Percentiles rank a stretch among this genome's conserved stretches.
Conservation (phyloP, 2,329 filamentous ascomycete species). For the Alternaria sp. region DNA sequence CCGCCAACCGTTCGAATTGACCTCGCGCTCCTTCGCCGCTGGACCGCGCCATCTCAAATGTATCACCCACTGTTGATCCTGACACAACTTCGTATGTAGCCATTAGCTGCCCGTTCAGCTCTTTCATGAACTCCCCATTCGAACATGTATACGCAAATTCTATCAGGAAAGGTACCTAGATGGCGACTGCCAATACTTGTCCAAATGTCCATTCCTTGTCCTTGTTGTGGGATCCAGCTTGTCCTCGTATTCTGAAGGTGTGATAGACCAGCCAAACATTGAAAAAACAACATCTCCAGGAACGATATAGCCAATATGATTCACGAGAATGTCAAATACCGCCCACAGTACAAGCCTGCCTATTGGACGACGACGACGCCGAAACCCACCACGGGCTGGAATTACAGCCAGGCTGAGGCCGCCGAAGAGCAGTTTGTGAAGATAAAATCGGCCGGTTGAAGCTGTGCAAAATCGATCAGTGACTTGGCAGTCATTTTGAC, state of each 20-base stretch:
- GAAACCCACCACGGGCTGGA: not conserved
- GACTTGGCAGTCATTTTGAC: not conserved
- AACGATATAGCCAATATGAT: not conserved
- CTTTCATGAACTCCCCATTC: not conserved
- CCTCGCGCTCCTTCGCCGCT: not conserved
- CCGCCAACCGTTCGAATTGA: not conserved
- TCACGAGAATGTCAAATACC: not conserved
- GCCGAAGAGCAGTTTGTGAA: not conserved
- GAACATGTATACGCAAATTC: not conserved
- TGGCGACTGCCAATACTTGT: not conserved
- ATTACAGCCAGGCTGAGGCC: not conserved
- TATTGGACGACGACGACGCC: not conserved
- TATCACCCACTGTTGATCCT: not conserved
- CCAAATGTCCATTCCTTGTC: slow-evolving; percentile 4
- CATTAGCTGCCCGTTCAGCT: not conserved
- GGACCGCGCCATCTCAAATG: not conserved
- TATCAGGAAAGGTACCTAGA: not conserved
- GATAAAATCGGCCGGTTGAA: not conserved
- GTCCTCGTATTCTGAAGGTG: not conserved
- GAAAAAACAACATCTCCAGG: not conserved
- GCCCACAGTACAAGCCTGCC: not conserved
- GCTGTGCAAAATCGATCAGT: not conserved
- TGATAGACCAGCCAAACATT: not conserved
- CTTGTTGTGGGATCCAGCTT: not conserved
- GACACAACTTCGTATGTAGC: slow-evolving; percentile 3